These are phyloP conservation scores for Poa pratensis DNA, from an alignment of 176 grass and related monocot species.

Conservation along the genomic window DNA sequence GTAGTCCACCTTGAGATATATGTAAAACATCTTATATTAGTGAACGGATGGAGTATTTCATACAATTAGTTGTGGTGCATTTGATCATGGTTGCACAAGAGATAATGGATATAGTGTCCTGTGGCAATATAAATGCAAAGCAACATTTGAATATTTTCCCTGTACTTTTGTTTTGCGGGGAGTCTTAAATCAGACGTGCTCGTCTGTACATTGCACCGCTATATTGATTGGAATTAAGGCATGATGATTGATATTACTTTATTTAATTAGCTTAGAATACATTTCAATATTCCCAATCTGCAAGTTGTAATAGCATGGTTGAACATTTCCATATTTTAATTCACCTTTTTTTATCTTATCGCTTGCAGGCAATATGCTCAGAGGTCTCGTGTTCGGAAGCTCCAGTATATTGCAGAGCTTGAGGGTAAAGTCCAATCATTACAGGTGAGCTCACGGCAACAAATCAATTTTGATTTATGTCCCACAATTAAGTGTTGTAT, in stretches of 20 bases:
- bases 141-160: background rate
- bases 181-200: background rate
- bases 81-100: background rate
- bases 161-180: too few species aligned
- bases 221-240: slow-evolving; percentile 7
- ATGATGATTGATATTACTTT: background rate
- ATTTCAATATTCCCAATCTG: slow-evolving; percentile 10
- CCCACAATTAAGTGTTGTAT: slow-evolving; percentile 10
- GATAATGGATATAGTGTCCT: background rate
- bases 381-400: slow-evolving; percentile 89
- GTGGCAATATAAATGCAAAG: slow-evolving; percentile 37
- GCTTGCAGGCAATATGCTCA: slow-evolving; percentile 90
- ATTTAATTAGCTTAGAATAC: slow-evolving; percentile 1
- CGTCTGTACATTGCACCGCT: background rate
- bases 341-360: background rate
- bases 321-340: background rate
- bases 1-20: too few species aligned
- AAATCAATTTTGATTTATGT: slow-evolving; percentile 1
- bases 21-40: too few species aligned
- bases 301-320: background rate
- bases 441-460: slow-evolving; percentile 54
- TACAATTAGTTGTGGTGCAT: background rate
- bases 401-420: slow-evolving; percentile 97
- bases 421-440: slow-evolving; percentile 88
- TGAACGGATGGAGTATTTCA: background rate